Evolutionary conservation across 768 basidiomycete species (phyloP).

Genomic region (Exidia glandulosa): DNA sequence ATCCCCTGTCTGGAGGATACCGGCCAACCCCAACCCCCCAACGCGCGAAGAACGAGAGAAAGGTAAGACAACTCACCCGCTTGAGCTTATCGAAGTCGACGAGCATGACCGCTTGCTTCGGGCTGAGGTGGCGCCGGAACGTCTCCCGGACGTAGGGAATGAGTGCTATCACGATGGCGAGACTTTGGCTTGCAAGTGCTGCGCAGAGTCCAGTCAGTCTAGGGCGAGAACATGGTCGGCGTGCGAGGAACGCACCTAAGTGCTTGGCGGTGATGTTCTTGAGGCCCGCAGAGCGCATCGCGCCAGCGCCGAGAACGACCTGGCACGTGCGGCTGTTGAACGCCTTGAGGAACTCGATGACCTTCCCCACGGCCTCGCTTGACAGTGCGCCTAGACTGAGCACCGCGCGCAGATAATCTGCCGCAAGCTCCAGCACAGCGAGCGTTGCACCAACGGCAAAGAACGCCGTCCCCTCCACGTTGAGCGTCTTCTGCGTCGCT

Average conservation of each 20-base stretch:
- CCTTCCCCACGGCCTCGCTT: constrained; percentile 87
- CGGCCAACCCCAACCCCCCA: neutral
- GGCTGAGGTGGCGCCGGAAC: constrained; percentile 84
- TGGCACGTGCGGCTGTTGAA: constrained; percentile 98
- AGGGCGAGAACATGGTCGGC: neutral
- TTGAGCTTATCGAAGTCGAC: constrained; percentile 98
- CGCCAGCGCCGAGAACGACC: constrained; percentile 94
- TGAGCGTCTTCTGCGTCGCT: constrained; percentile 20
- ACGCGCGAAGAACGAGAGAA: neutral
- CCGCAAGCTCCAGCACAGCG: constrained; percentile 54
- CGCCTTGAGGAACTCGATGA: constrained; percentile 93
- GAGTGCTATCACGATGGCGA: constrained; percentile 87
- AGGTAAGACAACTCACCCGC: constrained; percentile 44
- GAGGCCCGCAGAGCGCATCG: constrained; percentile 95
- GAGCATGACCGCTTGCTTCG: constrained; percentile 93
- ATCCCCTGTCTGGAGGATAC: too few species aligned
- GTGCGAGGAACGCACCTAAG: constrained; percentile 42
- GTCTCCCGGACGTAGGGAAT: constrained; percentile 95
- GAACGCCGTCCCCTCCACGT: constrained; percentile 72
- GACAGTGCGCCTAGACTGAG: constrained; percentile 82
- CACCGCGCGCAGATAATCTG: constrained; percentile 82
- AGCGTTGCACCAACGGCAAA: constrained; percentile 81
- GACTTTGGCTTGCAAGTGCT: constrained; percentile 93
- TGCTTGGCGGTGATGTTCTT: constrained; percentile 99
- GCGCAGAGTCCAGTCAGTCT: neutral